Evolutionary conservation across 1,284 basidiomycete genomes (phyloP).

Genomic region (Spongispora temasekensis): DNA sequence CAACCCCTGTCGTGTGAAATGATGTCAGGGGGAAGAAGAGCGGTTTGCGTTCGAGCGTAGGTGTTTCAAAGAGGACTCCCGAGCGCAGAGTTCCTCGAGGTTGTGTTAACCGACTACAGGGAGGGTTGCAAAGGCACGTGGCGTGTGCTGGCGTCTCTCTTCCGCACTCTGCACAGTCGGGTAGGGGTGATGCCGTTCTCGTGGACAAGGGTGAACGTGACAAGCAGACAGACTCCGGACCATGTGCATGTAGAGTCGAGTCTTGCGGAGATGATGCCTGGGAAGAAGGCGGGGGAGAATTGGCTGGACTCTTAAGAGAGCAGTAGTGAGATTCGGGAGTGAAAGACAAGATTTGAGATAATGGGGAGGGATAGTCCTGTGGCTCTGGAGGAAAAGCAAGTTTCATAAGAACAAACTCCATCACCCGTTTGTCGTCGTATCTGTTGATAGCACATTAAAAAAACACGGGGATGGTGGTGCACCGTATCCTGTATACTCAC

Average conservation of each 20-base stretch:
- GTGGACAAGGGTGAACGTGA: slow-evolving; percentile 28
- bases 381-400: slow-evolving; percentile 47
- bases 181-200: slow-evolving; percentile 23
- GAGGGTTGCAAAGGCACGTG: slow-evolving; percentile 9
- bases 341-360: slow-evolving; percentile 19
- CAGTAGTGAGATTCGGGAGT: slow-evolving; percentile 15
- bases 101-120: slow-evolving; percentile 2
- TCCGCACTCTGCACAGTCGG: slow-evolving; percentile 21
- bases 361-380: slow-evolving; percentile 26
- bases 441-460: slow-evolving; percentile 19
- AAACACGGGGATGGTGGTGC: neutral
- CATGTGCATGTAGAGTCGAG: slow-evolving; percentile 18
- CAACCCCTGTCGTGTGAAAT: slow-evolving; percentile 64
- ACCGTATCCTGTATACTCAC: slow-evolving; percentile 42
- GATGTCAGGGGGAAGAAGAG: slow-evolving; percentile 56
- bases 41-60: slow-evolving; percentile 29
- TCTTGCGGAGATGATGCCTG: slow-evolving; percentile 30
- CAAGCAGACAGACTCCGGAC: slow-evolving; percentile 10
- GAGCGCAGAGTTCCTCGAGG: slow-evolving; percentile 12
- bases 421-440: slow-evolving; percentile 49
- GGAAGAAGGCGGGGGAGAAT: slow-evolving; percentile 29
- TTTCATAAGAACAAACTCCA: slow-evolving; percentile 60
- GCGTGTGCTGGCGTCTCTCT: slow-evolving; percentile 13
- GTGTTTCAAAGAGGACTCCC: slow-evolving; percentile 20
- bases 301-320: slow-evolving; percentile 30